Evolutionary conservation across 345 rosid genomes (phyloP), one percentile per base, ranked within the genome.

Genomic region (Lagerstroemia speciosa): DNA sequence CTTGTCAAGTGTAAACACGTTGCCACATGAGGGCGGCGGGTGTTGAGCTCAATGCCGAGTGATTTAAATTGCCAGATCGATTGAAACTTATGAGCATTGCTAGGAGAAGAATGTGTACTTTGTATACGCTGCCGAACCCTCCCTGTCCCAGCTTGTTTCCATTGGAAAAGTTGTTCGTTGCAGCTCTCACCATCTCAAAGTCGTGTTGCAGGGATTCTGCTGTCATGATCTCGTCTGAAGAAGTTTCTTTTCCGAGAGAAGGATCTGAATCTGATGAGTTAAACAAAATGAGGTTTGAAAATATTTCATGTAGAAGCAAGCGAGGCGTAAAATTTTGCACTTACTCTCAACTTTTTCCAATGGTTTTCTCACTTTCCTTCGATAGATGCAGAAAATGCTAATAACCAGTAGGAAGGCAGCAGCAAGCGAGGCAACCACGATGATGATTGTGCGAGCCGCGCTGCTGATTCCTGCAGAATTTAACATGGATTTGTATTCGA

Each of bases 41-140:
- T n/a, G n/a, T 5, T 50, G 16, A 5, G 2, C 3, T 29, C n/a
- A 55, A 8, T 55, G 5, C 1, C 0, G 14, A n/a, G n/a, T n/a
- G 19, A n/a, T 22, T 8, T 2, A 29, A 7, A n/a, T n/a, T n/a
- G n/a, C n/a, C n/a, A n/a, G n/a, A 52, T 52, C 58, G 0, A 52
- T 24, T 17, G 31, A 14, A 20, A 8, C 15, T 8, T 17, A 12
- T 31, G 22, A 52, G 11, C n/a, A 69, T 34, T 1, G 46, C 46
- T 41, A 3, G 14, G 46, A 41, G 12, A 16, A 46, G 17, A 40
- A 10, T 43, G 5, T 78, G 2, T 64, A 89, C 97, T 93, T 82
- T 85, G 83, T 87, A 88, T 22, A 92, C 94, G 62, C 81, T 79
- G 69, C 98, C 96, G 27, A 92, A 92, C 68, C 96, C 98, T 0